These are phyloP conservation scores for Eremomyces bilateralis DNA, from an alignment of 495 filamentous ascomycete genomes.

Conservation along the genomic window DNA sequence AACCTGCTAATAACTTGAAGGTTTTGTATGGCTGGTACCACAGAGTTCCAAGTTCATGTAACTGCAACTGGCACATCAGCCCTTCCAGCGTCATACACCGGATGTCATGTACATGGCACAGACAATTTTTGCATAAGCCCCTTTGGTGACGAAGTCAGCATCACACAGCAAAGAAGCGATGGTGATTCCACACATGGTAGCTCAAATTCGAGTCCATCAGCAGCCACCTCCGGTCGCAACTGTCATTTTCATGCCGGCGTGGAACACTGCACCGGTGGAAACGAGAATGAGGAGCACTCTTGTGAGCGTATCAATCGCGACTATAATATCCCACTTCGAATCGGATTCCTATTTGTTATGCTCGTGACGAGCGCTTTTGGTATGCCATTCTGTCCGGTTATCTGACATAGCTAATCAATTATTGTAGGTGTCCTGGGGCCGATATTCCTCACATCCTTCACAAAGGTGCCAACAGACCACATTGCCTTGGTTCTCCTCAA, in stretches of 20 bases:
- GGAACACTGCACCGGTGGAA: conserved; percentile 27
- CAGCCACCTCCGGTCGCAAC: conserved; percentile 13
- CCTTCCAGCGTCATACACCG: conserved; percentile 26
- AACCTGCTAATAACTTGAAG: conserved; percentile 6
- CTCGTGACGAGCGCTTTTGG: conserved; percentile 25
- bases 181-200: conserved; percentile 7
- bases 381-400: background rate
- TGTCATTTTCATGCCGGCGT: conserved; percentile 49
- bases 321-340: conserved; percentile 36
- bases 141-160: conserved; percentile 26
- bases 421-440: no score
- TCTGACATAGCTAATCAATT: no score
- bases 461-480: no score
- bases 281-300: conserved; percentile 16
- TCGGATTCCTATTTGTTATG: conserved; percentile 39
- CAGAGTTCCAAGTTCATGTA: conserved; percentile 22
- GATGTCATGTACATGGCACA: conserved; percentile 27
- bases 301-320: conserved; percentile 27
- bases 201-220: conserved; percentile 13
- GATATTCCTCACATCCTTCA: no score
- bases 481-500: no score
- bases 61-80: conserved; percentile 24
- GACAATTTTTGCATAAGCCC: conserved; percentile 28
- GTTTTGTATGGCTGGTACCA: conserved; percentile 21
- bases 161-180: conserved; percentile 8